These are phyloP conservation scores for Ricinus communis DNA, from an alignment of 345 rosid genomes.

Conservation along the genomic window DNA sequence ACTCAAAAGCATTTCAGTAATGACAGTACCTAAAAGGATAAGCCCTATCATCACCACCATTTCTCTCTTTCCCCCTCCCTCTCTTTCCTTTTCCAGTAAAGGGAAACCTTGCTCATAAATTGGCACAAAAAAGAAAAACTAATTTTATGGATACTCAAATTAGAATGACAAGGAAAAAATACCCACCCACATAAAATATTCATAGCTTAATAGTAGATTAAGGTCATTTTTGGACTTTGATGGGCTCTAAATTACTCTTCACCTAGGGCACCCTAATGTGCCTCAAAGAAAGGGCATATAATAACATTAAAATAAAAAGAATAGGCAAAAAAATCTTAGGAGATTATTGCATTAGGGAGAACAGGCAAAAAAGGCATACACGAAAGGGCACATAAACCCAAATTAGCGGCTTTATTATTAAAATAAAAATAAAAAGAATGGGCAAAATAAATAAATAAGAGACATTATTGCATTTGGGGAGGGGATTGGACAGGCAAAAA, in stretches of 20 bases:
- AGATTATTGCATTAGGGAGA: background rate
- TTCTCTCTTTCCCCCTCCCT: too few species aligned
- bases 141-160: too few species aligned
- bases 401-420: background rate
- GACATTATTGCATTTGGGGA: background rate
- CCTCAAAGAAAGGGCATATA: background rate
- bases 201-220: background rate
- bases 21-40: background rate
- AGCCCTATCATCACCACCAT: background rate
- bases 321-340: background rate
- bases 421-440: background rate
- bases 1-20: background rate
- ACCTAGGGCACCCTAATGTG: background rate
- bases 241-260: background rate
- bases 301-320: background rate
- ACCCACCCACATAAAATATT: background rate
- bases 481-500: background rate
- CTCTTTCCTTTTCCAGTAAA: background rate
- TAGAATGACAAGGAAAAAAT: too few species aligned
- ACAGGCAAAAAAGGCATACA: conserved; percentile 19
- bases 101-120: background rate
- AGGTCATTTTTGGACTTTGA: background rate
- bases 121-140: background rate
- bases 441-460: background rate
- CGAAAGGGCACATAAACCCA: background rate